Conservation (phyloP, 176 grass and related monocot species). For the Juncus effusus region DNA sequence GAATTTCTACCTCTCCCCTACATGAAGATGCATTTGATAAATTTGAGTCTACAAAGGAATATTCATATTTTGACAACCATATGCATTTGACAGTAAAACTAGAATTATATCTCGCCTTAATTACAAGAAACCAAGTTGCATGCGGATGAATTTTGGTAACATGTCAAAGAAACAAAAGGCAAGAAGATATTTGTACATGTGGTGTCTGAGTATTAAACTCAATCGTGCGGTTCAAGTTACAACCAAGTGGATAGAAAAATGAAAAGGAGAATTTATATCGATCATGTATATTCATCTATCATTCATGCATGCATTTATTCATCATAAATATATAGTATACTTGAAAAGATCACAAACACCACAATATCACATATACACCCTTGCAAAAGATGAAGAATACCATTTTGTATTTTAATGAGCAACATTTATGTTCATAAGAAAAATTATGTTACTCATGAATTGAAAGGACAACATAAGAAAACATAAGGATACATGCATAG, state of each 20-base stretch:
- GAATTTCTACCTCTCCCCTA: no score
- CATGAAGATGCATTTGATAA: no score
- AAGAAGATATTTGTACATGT: slow-evolving; percentile 22
- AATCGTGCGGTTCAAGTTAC: slow-evolving; percentile 28
- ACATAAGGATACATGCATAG: no score
- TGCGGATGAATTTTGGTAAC: neutral
- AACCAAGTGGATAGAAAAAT: slow-evolving; percentile 13
- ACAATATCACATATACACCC: no score
- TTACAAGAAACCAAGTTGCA: no score
- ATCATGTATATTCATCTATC: neutral
- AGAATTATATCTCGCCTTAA: neutral
- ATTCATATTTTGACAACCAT: neutral
- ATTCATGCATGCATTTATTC: neutral
- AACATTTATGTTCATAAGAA: no score
- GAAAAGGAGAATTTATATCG: slow-evolving; percentile 1
- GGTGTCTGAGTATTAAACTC: slow-evolving; percentile 11
- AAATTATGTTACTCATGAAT: no score
- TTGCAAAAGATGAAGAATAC: no score
- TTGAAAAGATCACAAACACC: no score
- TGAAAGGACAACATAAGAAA: no score
- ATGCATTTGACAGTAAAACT: neutral
- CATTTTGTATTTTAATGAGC: no score
- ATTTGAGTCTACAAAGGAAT: neutral
- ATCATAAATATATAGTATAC: neutral
- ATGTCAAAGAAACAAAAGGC: slow-evolving; percentile 12